Conservation (phyloP, 257 asterid species). For the Petunia secreta region DNA sequence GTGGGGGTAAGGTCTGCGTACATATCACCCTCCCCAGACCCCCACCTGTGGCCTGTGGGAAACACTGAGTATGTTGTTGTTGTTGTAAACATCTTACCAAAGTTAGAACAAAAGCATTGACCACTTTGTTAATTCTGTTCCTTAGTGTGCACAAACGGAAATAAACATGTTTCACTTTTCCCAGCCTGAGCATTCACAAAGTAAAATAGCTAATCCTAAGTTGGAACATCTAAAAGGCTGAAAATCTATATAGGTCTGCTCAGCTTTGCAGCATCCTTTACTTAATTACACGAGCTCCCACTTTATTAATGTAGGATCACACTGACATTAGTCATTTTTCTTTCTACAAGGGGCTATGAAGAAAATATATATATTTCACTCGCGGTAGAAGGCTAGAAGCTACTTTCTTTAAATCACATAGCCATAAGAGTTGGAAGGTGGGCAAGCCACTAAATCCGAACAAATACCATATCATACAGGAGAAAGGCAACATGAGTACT, state of each 20-base stretch:
- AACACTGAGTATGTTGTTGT: neutral
- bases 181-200: constrained; percentile 14
- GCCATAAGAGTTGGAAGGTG: neutral
- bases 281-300: neutral
- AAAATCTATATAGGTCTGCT: neutral
- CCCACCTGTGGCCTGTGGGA: too few relatives aligned
- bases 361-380: neutral
- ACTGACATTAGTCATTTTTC: neutral
- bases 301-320: neutral
- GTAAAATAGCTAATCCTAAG: neutral
- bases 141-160: constrained; percentile 15
- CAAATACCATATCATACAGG: neutral
- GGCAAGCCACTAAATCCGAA: neutral
- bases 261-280: neutral
- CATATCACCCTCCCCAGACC: too few relatives aligned
- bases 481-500: neutral
- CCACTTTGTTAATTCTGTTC: neutral
- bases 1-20: too few relatives aligned
- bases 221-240: neutral
- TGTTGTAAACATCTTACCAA: neutral
- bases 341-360: neutral
- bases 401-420: constrained; percentile 7
- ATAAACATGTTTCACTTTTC: neutral
- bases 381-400: neutral
- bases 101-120: neutral